Evolutionary conservation across 179 eudicot species (phyloP).

Genomic region (Dionaea muscipula): DNA sequence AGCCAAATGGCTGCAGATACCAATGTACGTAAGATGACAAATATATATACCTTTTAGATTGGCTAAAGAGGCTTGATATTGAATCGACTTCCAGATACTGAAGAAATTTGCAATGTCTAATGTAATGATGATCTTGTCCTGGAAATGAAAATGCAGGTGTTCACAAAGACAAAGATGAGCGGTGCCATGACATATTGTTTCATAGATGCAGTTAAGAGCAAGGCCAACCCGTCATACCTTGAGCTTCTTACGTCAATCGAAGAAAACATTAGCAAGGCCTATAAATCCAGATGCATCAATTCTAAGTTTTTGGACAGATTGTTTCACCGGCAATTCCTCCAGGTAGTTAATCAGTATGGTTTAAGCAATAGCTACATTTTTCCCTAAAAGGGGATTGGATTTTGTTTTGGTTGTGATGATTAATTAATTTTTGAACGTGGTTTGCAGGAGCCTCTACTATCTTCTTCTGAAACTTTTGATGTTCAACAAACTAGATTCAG

Average conservation of each 20-base stretch:
- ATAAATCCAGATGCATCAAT: slow-evolving; percentile 26
- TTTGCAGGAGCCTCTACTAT: not conserved
- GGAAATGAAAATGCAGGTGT: slow-evolving; percentile 17
- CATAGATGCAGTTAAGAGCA: slow-evolving; percentile 22
- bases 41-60: not conserved
- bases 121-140: too few species aligned
- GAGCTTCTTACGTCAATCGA: slow-evolving; percentile 32
- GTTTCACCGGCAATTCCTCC: too few species aligned
- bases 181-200: slow-evolving; percentile 39
- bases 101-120: not conserved
- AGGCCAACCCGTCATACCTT: slow-evolving; percentile 26
- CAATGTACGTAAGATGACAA: slow-evolving; percentile 29
- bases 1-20: slow-evolving; percentile 66
- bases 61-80: too few species aligned
- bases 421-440: too few species aligned
- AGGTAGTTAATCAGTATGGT: too few species aligned
- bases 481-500: slow-evolving; percentile 1
- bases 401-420: too few species aligned
- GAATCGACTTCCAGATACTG: too few species aligned
- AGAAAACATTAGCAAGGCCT: slow-evolving; percentile 25
- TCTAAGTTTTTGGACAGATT: slow-evolving; percentile 7
- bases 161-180: slow-evolving; percentile 30
- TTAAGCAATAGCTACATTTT: too few species aligned
- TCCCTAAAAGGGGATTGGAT: too few species aligned
- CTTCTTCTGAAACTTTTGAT: slow-evolving; percentile 17